Percentiles rank a stretch among this genome's conserved stretches.
These are phyloP conservation scores for Xylariaceae sp. DNA, from an alignment of 2,329 filamentous ascomycete species.

Conservation along the genomic window DNA sequence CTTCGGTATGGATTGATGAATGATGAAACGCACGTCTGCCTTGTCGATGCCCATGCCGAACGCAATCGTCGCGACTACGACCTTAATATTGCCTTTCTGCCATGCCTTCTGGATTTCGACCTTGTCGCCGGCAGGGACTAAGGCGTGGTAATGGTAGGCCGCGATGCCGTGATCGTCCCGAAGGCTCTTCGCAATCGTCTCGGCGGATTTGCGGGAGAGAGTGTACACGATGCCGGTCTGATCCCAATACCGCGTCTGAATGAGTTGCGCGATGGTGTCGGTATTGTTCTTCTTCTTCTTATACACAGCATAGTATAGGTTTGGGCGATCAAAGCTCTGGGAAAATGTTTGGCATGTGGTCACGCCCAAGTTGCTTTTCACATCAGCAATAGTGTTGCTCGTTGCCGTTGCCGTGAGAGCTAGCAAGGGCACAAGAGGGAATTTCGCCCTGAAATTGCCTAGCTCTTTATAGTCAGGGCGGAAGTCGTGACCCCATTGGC, in stretches of 20 bases:
- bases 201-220: conserved; percentile 76
- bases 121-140: conserved; percentile 65
- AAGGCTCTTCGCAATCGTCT: conserved; percentile 70
- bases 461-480: conserved; percentile 89
- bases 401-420: conserved; percentile 94
- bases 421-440: conserved; percentile 81
- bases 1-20: conserved; percentile 88
- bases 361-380: conserved; percentile 84
- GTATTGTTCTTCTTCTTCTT: conserved; percentile 60
- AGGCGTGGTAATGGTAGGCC: conserved; percentile 83
- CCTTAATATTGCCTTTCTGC: conserved; percentile 74
- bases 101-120: conserved; percentile 69
- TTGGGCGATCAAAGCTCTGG: conserved; percentile 95
- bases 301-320: conserved; percentile 81
- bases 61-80: conserved; percentile 97
- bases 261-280: conserved; percentile 56
- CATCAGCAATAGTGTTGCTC: conserved; percentile 83
- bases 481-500: conserved; percentile 98
- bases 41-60: conserved; percentile 99
- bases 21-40: conserved; percentile 89
- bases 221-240: conserved; percentile 92
- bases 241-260: conserved; percentile 62
- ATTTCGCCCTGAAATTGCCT: conserved; percentile 66
- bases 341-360: conserved; percentile 70
- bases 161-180: conserved; percentile 58